Percentiles rank a stretch among this genome's conserved stretches.
phyloP scores from a whole-genome alignment of 495 filamentous ascomycete genomes.

The Alectoria sarmentosa region DNA sequence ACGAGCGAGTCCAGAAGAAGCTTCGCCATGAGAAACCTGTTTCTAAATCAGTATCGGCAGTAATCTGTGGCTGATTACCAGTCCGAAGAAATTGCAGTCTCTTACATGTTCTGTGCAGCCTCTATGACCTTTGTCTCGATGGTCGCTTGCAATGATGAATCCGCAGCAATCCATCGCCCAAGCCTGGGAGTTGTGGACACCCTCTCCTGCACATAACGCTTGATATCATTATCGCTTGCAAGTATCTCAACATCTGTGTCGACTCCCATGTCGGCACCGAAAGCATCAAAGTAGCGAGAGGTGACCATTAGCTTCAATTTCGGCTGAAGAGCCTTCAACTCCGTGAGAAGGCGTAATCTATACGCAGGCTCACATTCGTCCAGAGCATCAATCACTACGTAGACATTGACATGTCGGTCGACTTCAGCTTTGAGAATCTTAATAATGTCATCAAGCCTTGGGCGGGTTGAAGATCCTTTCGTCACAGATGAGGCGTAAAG shows the following conservation, averaged over 20 bases:
- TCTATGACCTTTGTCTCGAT: background rate
- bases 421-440: background rate
- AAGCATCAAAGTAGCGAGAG: constrained; percentile 3
- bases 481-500: constrained; percentile 2
- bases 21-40: constrained; percentile 8
- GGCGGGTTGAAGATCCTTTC: background rate
- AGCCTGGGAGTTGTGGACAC: background rate
- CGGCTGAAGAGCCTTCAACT: background rate
- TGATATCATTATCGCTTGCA: constrained; percentile 11
- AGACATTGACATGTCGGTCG: background rate
- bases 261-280: background rate
- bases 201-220: background rate
- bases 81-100: background rate
- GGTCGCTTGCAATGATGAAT: background rate
- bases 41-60: background rate
- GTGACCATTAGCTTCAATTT: constrained; percentile 10
- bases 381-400: constrained; percentile 14
- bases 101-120: constrained; percentile 5
- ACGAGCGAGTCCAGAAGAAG: constrained; percentile 10
- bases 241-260: constrained; percentile 2
- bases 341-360: background rate
- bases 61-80: background rate
- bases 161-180: constrained; percentile 1
- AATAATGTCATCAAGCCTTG: background rate
- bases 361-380: background rate